Conservation (phyloP, 23 red algal species). For the Gracilariopsis chorda region DNA sequence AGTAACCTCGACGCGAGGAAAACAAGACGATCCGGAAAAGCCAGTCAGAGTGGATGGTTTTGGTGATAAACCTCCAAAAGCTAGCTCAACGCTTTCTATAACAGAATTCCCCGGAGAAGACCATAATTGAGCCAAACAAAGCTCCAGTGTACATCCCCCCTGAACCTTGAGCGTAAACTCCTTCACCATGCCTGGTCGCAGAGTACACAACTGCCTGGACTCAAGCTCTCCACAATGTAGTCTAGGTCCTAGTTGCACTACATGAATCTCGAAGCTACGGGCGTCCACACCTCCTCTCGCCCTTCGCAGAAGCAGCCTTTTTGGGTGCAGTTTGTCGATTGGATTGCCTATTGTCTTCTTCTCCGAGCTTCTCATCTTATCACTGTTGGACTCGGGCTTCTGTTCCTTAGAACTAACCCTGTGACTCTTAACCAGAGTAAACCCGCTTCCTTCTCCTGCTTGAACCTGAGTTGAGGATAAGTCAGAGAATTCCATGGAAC, state of each 20-base stretch:
- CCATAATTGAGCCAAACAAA: constrained; percentile 60
- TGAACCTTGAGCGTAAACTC: constrained; percentile 37
- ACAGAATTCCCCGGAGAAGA: constrained; percentile 47
- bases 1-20: constrained; percentile 45
- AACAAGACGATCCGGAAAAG: constrained; percentile 42
- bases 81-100: constrained; percentile 44
- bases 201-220: constrained; percentile 46
- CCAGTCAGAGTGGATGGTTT: constrained; percentile 22
- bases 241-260: constrained; percentile 49
- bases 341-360: background rate
- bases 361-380: no score
- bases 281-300: constrained; percentile 12
- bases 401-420: background rate
- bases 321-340: background rate
- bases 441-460: background rate
- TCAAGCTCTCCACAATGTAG: constrained; percentile 37
- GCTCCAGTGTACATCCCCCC: constrained; percentile 40
- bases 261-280: constrained; percentile 53
- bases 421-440: background rate
- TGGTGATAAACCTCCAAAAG: constrained; percentile 55
- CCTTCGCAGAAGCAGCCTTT: background rate
- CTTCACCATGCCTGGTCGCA: constrained; percentile 50
- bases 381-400: background rate
- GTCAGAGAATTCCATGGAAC: constrained; percentile 6
- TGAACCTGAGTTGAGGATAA: background rate